Evolutionary conservation across 257 asterid genomes (phyloP).

Genomic region (Penstemon davidsonii): DNA sequence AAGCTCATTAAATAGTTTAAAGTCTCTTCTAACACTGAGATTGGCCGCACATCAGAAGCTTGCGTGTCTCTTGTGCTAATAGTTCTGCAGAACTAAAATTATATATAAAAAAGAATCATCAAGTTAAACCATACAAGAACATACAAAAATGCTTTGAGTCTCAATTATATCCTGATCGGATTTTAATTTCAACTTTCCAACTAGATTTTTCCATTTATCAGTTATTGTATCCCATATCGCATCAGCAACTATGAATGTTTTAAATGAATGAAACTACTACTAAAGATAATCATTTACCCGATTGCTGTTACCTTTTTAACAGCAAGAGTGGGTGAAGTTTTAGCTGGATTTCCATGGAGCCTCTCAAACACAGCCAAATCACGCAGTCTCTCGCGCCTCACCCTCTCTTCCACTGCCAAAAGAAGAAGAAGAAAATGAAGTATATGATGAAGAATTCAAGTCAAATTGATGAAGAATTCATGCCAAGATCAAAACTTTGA

Average conservation of each 20-base stretch:
- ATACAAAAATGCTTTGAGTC: not conserved
- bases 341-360: conserved; percentile 69
- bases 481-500: not conserved
- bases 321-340: conserved; percentile 78
- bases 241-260: not conserved
- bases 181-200: not conserved
- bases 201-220: not conserved
- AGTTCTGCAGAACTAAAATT: conserved; percentile 89
- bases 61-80: conserved; percentile 49
- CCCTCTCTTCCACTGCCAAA: conserved; percentile 73
- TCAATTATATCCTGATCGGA: not conserved
- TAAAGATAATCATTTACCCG: not conserved
- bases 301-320: conserved; percentile 68
- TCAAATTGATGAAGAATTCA: conserved; percentile 15
- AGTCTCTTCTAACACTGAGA: conserved; percentile 72
- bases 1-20: conserved; percentile 64
- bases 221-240: not conserved
- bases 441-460: conserved; percentile 12
- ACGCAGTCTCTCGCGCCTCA: conserved; percentile 78
- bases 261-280: conserved; percentile 4
- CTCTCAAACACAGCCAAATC: conserved; percentile 95
- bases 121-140: conserved; percentile 1
- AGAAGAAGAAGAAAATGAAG: conserved; percentile 6
- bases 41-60: conserved; percentile 84
- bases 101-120: conserved; percentile 20